phyloP scores from a whole-genome alignment of 2,329 filamentous ascomycete genomes.

The Drechslera avenae region DNA sequence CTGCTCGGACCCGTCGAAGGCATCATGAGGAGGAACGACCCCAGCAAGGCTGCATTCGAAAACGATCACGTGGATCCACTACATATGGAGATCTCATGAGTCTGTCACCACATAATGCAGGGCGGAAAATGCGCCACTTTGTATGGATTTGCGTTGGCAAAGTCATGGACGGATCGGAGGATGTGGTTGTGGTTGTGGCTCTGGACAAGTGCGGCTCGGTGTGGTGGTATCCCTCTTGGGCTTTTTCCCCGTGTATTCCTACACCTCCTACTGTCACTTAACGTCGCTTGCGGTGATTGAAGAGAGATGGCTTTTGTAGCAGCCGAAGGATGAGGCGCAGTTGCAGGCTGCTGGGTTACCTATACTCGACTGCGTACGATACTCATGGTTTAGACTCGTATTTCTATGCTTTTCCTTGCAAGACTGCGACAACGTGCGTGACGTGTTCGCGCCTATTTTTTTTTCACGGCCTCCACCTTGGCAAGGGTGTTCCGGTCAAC shows the following conservation, averaged over 20 bases:
- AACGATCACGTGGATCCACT: constrained; percentile 67
- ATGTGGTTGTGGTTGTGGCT: background rate
- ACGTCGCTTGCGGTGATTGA: constrained; percentile 30
- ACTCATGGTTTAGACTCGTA: constrained; percentile 19
- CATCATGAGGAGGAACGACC: constrained; percentile 83
- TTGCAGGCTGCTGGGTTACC: constrained; percentile 30
- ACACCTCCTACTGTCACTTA: constrained; percentile 49
- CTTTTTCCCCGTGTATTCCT: constrained; percentile 45
- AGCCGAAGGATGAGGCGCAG: constrained; percentile 22
- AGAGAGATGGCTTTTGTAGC: constrained; percentile 18
- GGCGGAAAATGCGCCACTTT: background rate
- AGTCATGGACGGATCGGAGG: background rate
- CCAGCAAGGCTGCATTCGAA: constrained; percentile 49
- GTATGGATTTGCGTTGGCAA: background rate
- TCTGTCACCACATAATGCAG: background rate
- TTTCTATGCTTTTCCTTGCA: constrained; percentile 1
- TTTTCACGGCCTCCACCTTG: background rate
- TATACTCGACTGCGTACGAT: constrained; percentile 41
- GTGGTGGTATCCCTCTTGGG: constrained; percentile 16
- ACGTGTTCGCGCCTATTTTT: background rate
- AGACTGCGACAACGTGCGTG: background rate
- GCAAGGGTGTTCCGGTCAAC: no score
- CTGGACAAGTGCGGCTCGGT: constrained; percentile 1
- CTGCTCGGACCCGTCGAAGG: constrained; percentile 90
- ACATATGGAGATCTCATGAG: constrained; percentile 30